phyloP scores from a whole-genome alignment of 73 alveolate species.

The Paramecium octaurelia region DNA sequence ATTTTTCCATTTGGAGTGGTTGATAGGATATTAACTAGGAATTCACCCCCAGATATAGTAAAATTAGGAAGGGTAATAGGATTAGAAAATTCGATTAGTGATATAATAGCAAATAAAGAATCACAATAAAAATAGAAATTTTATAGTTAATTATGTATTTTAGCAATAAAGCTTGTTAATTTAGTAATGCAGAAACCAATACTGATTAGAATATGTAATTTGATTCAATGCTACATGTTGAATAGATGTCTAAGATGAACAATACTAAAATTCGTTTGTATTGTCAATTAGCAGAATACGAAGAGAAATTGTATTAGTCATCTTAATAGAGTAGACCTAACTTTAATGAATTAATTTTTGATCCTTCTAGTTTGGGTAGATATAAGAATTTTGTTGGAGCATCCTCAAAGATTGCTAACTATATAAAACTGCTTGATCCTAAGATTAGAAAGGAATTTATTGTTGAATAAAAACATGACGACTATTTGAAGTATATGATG shows the following conservation, averaged over 20 bases:
- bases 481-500: background rate
- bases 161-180: background rate
- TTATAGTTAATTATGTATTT: conserved; percentile 1
- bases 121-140: background rate
- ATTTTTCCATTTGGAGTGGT: background rate
- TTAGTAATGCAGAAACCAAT: background rate
- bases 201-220: background rate
- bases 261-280: background rate
- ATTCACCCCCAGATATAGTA: background rate
- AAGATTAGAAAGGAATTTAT: background rate
- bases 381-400: conserved; percentile 5
- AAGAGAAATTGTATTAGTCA: background rate
- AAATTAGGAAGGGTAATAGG: background rate
- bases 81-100: background rate
- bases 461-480: background rate
- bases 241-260: background rate
- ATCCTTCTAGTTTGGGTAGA: background rate
- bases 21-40: background rate
- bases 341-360: background rate
- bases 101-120: background rate
- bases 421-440: background rate
- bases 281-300: background rate
- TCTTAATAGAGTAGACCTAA: background rate
- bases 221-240: background rate
- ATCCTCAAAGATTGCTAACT: background rate